Conservation (phyloP, 805 yeast genomes). For the Debaryomyces castellii region DNA sequence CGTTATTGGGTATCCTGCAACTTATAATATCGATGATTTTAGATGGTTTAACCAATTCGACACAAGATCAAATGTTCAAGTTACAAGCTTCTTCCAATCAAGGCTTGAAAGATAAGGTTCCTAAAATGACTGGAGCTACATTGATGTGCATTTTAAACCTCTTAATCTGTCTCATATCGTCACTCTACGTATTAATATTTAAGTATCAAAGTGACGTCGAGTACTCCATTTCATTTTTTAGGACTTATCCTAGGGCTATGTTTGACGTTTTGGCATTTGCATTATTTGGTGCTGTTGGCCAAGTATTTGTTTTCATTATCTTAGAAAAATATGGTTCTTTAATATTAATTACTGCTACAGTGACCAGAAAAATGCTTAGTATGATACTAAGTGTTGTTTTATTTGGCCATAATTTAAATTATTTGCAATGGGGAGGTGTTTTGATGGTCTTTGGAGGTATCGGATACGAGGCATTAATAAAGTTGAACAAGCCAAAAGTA, state of each 20-base stretch:
- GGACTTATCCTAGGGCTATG: constrained; percentile 51
- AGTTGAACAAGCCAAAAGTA: constrained; percentile 11
- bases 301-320: constrained; percentile 86
- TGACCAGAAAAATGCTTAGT: constrained; percentile 93
- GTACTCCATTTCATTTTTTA: constrained; percentile 50
- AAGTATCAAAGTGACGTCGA: constrained; percentile 46
- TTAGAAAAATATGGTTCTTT: constrained; percentile 83
- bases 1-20: constrained; percentile 57
- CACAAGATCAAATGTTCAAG: constrained; percentile 83
- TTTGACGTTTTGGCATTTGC: constrained; percentile 66
- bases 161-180: constrained; percentile 46
- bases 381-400: constrained; percentile 86
- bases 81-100: constrained; percentile 17
- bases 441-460: constrained; percentile 81
- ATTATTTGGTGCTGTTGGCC: constrained; percentile 85
- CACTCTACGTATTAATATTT: constrained; percentile 45
- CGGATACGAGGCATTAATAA: constrained; percentile 64
- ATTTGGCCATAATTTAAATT: constrained; percentile 73
- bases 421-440: constrained; percentile 78
- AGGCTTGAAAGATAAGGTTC: constrained; percentile 8
- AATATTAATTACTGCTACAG: constrained; percentile 87
- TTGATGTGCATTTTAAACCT: constrained; percentile 71
- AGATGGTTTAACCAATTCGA: constrained; percentile 91
- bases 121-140: constrained; percentile 75
- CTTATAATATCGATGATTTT: constrained; percentile 64